phyloP scores from a whole-genome alignment of 768 basidiomycete species.

The Pleurotus giganteus region DNA sequence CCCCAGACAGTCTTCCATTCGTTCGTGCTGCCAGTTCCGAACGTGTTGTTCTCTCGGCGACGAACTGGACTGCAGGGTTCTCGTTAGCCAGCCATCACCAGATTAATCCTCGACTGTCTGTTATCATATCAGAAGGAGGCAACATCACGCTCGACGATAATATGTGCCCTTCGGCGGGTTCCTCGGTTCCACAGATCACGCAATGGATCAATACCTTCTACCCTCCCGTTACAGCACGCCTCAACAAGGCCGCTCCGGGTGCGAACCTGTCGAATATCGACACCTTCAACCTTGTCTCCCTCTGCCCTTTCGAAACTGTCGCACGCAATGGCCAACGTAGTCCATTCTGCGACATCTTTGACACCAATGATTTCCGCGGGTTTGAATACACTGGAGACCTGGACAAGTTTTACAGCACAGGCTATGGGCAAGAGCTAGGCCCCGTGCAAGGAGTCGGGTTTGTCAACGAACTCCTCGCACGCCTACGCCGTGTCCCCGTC shows the following conservation, averaged over 20 bases:
- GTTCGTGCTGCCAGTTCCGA: constrained; percentile 43
- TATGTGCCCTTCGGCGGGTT: constrained; percentile 60
- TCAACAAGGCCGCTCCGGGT: constrained; percentile 63
- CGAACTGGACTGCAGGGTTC: constrained; percentile 73
- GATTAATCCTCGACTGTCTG: constrained; percentile 47
- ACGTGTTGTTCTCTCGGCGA: constrained; percentile 66
- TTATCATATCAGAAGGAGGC: constrained; percentile 59
- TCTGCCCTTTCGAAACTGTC: constrained; percentile 82
- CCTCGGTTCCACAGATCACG: constrained; percentile 38
- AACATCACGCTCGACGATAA: constrained; percentile 70
- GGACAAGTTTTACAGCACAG: constrained; percentile 76
- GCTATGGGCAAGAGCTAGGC: constrained; percentile 69
- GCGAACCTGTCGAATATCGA: constrained; percentile 57
- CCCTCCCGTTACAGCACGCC: constrained; percentile 50
- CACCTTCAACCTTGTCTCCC: constrained; percentile 56
- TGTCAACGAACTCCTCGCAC: constrained; percentile 84
- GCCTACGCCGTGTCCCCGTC: constrained; percentile 65
- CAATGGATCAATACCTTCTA: constrained; percentile 60
- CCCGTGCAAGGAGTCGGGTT: constrained; percentile 84
- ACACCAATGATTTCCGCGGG: constrained; percentile 53
- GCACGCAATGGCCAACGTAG: constrained; percentile 43
- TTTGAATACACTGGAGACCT: constrained; percentile 75
- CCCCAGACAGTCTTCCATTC: constrained; percentile 44
- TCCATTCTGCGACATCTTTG: constrained; percentile 76
- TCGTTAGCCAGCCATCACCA: constrained; percentile 44